phyloP scores from a whole-genome alignment of 495 filamentous ascomycete species.

The Xylaria nigripes region DNA sequence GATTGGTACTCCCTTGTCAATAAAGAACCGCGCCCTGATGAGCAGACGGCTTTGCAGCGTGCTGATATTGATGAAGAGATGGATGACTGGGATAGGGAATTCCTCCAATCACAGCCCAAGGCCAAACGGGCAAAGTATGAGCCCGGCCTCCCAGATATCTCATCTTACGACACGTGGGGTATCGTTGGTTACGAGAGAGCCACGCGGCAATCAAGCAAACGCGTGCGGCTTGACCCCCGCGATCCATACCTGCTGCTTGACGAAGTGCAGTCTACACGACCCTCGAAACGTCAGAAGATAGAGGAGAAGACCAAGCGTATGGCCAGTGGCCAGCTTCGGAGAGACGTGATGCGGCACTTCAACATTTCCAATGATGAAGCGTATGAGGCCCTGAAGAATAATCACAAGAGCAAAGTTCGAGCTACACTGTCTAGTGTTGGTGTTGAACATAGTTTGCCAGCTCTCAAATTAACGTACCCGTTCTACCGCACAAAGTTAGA shows the following conservation, averaged over 20 bases:
- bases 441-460: constrained; percentile 87
- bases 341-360: constrained; percentile 66
- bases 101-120: constrained; percentile 35
- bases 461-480: constrained; percentile 82
- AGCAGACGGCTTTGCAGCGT: constrained; percentile 9
- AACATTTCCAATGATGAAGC: constrained; percentile 95
- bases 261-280: constrained; percentile 42
- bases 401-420: constrained; percentile 89
- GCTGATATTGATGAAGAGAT: constrained; percentile 36
- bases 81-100: constrained; percentile 48
- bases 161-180: constrained; percentile 33
- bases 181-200: constrained; percentile 50
- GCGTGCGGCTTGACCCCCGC: constrained; percentile 76
- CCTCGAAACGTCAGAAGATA: constrained; percentile 37
- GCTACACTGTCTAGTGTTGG: constrained; percentile 77
- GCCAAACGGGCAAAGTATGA: constrained; percentile 29
- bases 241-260: constrained; percentile 83
- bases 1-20: constrained; percentile 60
- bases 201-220: constrained; percentile 62
- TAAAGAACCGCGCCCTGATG: constrained; percentile 13
- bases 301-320: constrained; percentile 46
- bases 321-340: constrained; percentile 46
- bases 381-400: constrained; percentile 92
- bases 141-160: constrained; percentile 35
- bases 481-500: constrained; percentile 82